Percentiles rank a stretch among this genome's conserved stretches.
These are phyloP conservation scores for Blastobotrys malaysiensis DNA, from an alignment of 1,139 yeast genomes.

Conservation along the genomic window DNA sequence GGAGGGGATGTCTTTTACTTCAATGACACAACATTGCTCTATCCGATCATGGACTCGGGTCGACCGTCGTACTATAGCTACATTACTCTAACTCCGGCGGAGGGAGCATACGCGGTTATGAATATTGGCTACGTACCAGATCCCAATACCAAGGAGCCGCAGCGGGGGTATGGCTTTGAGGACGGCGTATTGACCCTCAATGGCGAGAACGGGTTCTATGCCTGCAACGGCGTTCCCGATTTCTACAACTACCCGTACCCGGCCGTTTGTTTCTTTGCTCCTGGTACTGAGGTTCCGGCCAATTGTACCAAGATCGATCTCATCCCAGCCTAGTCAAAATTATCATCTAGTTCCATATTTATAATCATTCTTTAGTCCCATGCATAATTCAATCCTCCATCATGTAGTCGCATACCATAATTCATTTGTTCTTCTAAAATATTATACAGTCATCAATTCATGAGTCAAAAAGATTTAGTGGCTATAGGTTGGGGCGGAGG, in stretches of 20 bases:
- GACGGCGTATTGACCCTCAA: not conserved
- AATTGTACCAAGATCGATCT: not conserved
- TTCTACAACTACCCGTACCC: not conserved
- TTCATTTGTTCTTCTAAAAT: not conserved
- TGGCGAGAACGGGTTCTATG: not conserved
- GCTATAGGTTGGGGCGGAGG: constrained; percentile 37
- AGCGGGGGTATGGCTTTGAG: not conserved
- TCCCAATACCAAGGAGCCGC: not conserved
- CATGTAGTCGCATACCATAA: too few relatives aligned
- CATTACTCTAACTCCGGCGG: not conserved
- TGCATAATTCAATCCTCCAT: not conserved
- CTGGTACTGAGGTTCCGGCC: not conserved
- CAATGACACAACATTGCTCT: not conserved
- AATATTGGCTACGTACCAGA: not conserved
- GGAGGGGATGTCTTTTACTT: not conserved
- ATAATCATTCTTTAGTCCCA: too few relatives aligned
- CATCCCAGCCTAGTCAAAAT: not conserved
- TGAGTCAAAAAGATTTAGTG: not conserved
- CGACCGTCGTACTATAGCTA: not conserved
- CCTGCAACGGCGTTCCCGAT: not conserved
- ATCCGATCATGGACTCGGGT: not conserved
- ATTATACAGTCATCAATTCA: not conserved
- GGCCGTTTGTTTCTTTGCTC: not conserved
- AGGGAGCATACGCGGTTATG: not conserved
- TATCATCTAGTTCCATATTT: too few relatives aligned